These are phyloP conservation scores for Pythium volutum DNA, from an alignment of 352 stramenopile species.

Conservation along the genomic window DNA sequence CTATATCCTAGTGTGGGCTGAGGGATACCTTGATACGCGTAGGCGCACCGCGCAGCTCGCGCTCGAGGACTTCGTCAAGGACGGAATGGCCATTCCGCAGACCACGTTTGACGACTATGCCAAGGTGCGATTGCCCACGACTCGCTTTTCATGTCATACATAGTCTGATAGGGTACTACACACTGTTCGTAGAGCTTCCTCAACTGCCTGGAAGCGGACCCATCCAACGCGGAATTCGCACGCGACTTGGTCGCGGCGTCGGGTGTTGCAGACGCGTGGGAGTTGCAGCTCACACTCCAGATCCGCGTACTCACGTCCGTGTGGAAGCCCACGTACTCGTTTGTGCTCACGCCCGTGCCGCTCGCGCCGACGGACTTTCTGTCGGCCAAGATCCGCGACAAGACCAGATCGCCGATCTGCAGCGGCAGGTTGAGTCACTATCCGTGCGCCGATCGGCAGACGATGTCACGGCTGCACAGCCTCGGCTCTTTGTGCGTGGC, in stretches of 20 bases:
- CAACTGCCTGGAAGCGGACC: not conserved
- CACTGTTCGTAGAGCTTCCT: constrained; percentile 1
- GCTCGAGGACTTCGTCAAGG: not conserved
- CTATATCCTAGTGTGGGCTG: too few relatives aligned
- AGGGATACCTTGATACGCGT: not conserved
- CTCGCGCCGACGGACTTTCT: constrained; percentile 10
- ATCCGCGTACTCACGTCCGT: constrained; percentile 6
- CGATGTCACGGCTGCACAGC: not conserved
- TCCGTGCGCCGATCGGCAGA: not conserved
- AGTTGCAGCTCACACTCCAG: constrained; percentile 6
- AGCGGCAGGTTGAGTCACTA: not conserved
- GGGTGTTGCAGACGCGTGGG: not conserved
- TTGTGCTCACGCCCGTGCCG: constrained; percentile 12
- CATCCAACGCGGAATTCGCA: not conserved
- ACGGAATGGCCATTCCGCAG: not conserved
- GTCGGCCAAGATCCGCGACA: constrained; percentile 15
- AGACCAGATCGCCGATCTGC: constrained; percentile 3
- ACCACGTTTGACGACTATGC: constrained; percentile 13
- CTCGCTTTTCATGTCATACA: too few relatives aligned
- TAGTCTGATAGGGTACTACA: too few relatives aligned
- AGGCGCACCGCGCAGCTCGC: not conserved
- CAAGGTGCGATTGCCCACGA: too few relatives aligned
- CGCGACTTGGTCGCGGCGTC: not conserved
- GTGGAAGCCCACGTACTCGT: constrained; percentile 12
- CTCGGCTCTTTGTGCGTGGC: not conserved